A percentile compares a stretch with the other conserved stretches of the same genome.
phyloP scores from a whole-genome alignment of 495 filamentous ascomycete species.

The Penicillium flavigenum region DNA sequence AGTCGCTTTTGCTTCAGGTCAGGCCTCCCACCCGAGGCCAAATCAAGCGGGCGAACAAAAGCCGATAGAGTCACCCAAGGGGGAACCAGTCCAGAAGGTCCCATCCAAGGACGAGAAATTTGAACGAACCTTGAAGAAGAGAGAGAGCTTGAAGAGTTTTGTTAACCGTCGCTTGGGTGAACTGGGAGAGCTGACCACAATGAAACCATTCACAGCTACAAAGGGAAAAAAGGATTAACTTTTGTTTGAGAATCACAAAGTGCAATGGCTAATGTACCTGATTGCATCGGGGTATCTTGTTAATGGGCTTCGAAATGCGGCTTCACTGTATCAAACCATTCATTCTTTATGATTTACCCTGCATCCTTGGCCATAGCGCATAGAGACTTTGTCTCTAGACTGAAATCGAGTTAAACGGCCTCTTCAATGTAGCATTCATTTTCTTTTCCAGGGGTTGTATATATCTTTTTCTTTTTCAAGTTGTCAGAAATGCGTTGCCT shows the following conservation, averaged over 20 bases:
- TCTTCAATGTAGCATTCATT: not conserved
- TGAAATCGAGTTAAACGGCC: not conserved
- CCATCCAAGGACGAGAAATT: conserved; percentile 9
- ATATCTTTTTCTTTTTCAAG: not conserved
- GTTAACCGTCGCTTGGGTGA: conserved; percentile 22
- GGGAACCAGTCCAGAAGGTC: not conserved
- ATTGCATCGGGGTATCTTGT: not conserved
- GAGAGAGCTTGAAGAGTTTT: conserved; percentile 22
- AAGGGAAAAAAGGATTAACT: conserved; percentile 6
- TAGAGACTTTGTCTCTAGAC: not conserved
- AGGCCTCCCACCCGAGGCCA: not conserved
- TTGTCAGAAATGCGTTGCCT: not conserved
- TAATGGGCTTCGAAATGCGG: not conserved
- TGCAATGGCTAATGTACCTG: not conserved
- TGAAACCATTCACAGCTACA: not conserved
- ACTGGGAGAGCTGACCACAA: conserved; percentile 2
- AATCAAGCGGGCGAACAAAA: not conserved
- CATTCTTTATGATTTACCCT: not conserved
- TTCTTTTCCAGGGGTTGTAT: not conserved
- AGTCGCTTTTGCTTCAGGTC: conserved; percentile 7
- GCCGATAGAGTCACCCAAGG: not conserved
- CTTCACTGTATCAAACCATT: not conserved
- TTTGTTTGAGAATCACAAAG: not conserved
- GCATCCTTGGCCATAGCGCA: not conserved
- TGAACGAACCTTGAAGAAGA: conserved; percentile 12